A percentile compares a stretch with the other conserved stretches of the same genome.
Evolutionary conservation across 495 filamentous ascomycete species (phyloP).

Genomic region (Trichoderma erinaceum): DNA sequence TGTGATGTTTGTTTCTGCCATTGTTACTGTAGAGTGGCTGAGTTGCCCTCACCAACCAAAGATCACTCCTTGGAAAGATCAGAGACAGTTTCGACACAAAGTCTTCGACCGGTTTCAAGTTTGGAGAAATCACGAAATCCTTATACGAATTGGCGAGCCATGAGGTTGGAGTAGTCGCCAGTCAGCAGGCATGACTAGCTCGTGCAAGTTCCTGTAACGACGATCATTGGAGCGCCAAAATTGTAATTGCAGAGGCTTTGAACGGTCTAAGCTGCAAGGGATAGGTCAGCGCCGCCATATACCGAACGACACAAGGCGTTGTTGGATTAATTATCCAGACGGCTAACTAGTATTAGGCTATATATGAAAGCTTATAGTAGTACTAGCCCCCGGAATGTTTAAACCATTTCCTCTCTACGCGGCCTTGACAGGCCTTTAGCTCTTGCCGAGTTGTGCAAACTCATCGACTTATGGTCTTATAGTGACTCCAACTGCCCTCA

Average conservation of each 20-base stretch:
- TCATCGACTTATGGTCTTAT: not conserved
- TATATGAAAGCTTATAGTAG: not conserved
- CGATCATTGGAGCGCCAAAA: conserved; percentile 6
- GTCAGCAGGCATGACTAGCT: not conserved
- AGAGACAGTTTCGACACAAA: not conserved
- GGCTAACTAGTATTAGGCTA: not conserved
- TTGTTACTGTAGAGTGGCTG: not conserved
- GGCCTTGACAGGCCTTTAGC: not conserved
- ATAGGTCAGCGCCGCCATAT: not conserved
- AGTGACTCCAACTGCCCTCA: not conserved
- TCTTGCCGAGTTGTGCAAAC: not conserved
- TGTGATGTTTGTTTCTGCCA: not conserved
- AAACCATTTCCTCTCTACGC: not conserved
- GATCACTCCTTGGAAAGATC: not conserved
- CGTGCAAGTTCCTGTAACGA: not conserved
- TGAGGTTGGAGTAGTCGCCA: not conserved
- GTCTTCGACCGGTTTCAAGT: too few species aligned
- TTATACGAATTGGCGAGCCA: not conserved
- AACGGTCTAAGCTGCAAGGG: not conserved
- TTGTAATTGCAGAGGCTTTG: not conserved
- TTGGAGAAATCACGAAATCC: not conserved
- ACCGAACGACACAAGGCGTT: not conserved
- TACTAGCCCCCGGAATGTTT: not conserved
- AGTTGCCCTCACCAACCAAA: not conserved
- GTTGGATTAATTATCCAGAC: not conserved